phyloP scores from a whole-genome alignment of 2,329 filamentous ascomycete genomes.

The Fusarium papillatum region DNA sequence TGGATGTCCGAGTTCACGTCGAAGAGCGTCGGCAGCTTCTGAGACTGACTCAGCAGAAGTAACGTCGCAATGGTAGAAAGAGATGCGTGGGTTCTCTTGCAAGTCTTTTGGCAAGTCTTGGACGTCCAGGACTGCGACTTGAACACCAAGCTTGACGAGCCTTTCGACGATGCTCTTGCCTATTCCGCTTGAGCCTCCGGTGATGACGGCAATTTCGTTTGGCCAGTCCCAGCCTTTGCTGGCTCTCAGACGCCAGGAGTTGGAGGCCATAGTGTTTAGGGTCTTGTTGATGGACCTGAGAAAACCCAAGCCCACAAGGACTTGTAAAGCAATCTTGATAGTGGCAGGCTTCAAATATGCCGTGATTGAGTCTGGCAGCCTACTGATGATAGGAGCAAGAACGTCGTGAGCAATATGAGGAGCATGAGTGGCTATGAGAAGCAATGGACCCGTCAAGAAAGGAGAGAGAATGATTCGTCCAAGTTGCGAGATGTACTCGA shows the following conservation, averaged over 20 bases:
- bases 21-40: constrained; percentile 54
- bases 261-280: constrained; percentile 45
- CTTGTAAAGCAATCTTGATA: constrained; percentile 20
- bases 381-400: constrained; percentile 8
- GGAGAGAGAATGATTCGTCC: constrained; percentile 31
- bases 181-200: constrained; percentile 59
- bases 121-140: constrained; percentile 79
- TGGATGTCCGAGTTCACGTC: constrained; percentile 67
- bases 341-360: constrained; percentile 17
- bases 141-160: constrained; percentile 60
- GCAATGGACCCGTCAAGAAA: constrained; percentile 30
- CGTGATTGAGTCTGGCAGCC: constrained; percentile 16
- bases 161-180: constrained; percentile 51
- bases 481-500: constrained; percentile 14
- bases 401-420: constrained; percentile 27
- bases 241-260: constrained; percentile 44
- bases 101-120: constrained; percentile 44
- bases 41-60: constrained; percentile 59
- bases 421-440: constrained; percentile 28
- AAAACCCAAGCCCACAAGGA: constrained; percentile 42
- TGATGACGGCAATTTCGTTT: constrained; percentile 58
- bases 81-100: constrained; percentile 36
- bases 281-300: constrained; percentile 39
- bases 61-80: constrained; percentile 55
- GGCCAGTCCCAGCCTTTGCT: constrained; percentile 51